Percentiles rank a stretch among this genome's conserved stretches.
These are phyloP conservation scores for Babjeviella inositovora DNA, from an alignment of 805 yeast genomes.

Conservation along the genomic window DNA sequence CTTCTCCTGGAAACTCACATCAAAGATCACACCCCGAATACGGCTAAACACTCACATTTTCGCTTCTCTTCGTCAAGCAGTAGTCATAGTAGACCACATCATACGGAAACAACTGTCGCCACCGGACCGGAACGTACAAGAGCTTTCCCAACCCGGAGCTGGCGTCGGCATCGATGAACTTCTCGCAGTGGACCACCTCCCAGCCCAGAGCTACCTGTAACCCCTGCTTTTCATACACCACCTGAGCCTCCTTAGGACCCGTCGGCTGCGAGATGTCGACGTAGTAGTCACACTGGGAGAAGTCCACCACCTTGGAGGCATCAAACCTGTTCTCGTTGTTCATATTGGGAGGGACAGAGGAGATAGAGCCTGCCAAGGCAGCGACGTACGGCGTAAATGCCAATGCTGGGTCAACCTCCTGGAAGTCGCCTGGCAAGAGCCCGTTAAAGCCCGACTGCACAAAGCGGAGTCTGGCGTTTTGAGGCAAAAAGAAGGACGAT, in stretches of 20 bases:
- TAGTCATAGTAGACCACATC: constrained; percentile 29
- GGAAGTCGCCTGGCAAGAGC: constrained; percentile 75
- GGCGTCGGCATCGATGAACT: constrained; percentile 34
- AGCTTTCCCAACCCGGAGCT: constrained; percentile 39
- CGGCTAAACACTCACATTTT: too few relatives aligned
- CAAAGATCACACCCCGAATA: too few relatives aligned
- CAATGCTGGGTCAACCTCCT: constrained; percentile 16
- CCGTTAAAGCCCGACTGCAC: constrained; percentile 74
- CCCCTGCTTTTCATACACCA: constrained; percentile 7
- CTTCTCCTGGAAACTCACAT: too few relatives aligned
- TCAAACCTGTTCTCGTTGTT: constrained; percentile 63
- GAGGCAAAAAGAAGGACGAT: constrained; percentile 67
- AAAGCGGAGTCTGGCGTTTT: constrained; percentile 46
- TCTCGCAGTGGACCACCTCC: constrained; percentile 28
- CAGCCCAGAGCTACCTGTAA: constrained; percentile 16
- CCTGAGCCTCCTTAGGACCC: constrained; percentile 20
- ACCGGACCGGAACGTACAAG: constrained; percentile 26
- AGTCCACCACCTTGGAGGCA: constrained; percentile 29
- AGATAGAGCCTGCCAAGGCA: constrained; percentile 15
- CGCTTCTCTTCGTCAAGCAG: constrained; percentile 20
- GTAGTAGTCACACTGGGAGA: constrained; percentile 47
- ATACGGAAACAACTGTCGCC: constrained; percentile 11
- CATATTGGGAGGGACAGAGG: constrained; percentile 45
- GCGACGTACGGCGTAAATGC: too few relatives aligned
- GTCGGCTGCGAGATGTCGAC: constrained; percentile 44